These are phyloP conservation scores for Mycena crocata DNA, from an alignment of 768 basidiomycete species.

Conservation along the genomic window DNA sequence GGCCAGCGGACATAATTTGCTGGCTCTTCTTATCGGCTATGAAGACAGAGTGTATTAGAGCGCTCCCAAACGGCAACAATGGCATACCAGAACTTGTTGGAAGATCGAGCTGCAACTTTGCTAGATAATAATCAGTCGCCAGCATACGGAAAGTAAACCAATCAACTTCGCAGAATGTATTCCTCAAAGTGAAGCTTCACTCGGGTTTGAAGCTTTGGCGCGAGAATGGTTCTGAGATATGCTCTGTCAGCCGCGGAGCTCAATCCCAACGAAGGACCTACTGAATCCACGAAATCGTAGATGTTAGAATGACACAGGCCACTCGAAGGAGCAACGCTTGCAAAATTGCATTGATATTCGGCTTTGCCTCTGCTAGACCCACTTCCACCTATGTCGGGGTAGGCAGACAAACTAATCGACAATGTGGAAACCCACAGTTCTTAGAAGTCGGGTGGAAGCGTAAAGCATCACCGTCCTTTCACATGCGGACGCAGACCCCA, in stretches of 20 bases:
- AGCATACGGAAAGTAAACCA: neutral
- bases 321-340: slow-evolving; percentile 3
- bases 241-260: no score
- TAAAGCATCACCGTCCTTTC: slow-evolving; percentile 15
- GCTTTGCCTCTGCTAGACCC: neutral
- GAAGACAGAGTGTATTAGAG: neutral
- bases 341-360: slow-evolving; percentile 1
- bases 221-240: neutral
- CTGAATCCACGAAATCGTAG: slow-evolving; percentile 3
- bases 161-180: slow-evolving; percentile 11
- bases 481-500: neutral
- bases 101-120: slow-evolving; percentile 14
- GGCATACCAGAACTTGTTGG: slow-evolving; percentile 8
- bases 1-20: neutral
- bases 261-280: neutral
- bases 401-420: neutral
- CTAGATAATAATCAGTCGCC: neutral
- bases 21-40: slow-evolving; percentile 18
- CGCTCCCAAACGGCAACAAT: neutral
- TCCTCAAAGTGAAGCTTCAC: slow-evolving; percentile 10
- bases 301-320: neutral
- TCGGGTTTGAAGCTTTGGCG: slow-evolving; percentile 9
- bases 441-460: neutral
- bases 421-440: neutral
- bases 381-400: slow-evolving; percentile 10